These are phyloP conservation scores for Trichoderma koningii DNA, from an alignment of 2,329 filamentous ascomycete species.

Conservation along the genomic window DNA sequence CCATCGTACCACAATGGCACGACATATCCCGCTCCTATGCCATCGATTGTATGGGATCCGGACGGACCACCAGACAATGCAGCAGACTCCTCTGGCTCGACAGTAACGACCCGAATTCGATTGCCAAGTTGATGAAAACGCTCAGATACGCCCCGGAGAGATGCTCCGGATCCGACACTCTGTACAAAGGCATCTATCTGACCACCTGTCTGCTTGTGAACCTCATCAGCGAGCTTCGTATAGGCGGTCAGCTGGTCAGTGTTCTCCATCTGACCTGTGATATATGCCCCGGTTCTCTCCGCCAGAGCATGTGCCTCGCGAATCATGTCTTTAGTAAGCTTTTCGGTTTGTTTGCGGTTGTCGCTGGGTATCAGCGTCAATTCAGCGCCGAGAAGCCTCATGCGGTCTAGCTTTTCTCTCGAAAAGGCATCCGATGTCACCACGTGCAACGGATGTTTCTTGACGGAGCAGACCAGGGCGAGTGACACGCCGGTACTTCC, in stretches of 20 bases:
- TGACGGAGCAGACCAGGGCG: slow-evolving; percentile 14
- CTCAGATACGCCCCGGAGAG: slow-evolving; percentile 22
- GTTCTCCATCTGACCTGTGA: slow-evolving; percentile 16
- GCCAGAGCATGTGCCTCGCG: slow-evolving; percentile 8
- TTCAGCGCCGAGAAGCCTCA: slow-evolving; percentile 11
- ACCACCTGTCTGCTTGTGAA: slow-evolving; percentile 16
- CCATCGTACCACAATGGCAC: slow-evolving; percentile 15
- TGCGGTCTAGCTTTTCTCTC: slow-evolving; percentile 15
- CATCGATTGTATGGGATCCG: slow-evolving; percentile 18
- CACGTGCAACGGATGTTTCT: slow-evolving; percentile 10
- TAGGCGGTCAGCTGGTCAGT: slow-evolving; percentile 8
- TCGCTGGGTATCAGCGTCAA: slow-evolving; percentile 18
- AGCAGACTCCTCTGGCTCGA: slow-evolving; percentile 20
- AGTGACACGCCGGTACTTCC: slow-evolving; percentile 17
- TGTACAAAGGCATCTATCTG: slow-evolving; percentile 15
- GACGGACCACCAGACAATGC: slow-evolving; percentile 15
- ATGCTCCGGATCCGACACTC: slow-evolving; percentile 6
- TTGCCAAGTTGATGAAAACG: slow-evolving; percentile 6
- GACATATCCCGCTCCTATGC: slow-evolving; percentile 20
- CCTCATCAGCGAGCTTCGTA: slow-evolving; percentile 11
- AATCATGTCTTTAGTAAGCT: slow-evolving; percentile 23
- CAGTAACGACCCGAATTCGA: not conserved
- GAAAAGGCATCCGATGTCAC: slow-evolving; percentile 22
- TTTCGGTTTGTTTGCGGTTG: slow-evolving; percentile 21
- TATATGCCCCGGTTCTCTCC: slow-evolving; percentile 2